A percentile compares a stretch with the other conserved stretches of the same genome.
These are phyloP conservation scores for Solanum chiquidenum DNA, from an alignment of 257 asterid genomes.

Conservation along the genomic window DNA sequence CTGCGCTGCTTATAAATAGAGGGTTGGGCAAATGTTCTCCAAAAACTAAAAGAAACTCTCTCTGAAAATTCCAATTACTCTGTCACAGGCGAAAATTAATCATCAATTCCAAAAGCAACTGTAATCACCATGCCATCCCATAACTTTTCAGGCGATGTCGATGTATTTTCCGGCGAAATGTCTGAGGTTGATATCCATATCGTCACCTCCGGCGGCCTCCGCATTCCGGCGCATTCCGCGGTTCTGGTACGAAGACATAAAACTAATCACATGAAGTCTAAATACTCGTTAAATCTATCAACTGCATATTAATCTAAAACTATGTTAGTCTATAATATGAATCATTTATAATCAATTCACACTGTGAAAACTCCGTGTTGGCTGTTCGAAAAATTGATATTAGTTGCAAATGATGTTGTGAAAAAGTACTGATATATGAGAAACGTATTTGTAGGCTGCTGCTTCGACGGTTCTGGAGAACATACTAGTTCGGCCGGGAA, in stretches of 20 bases:
- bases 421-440: background rate
- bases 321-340: background rate
- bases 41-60: background rate
- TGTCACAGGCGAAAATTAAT: background rate
- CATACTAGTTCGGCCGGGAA: conserved; percentile 50
- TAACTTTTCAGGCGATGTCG: conserved; percentile 8
- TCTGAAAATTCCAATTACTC: background rate
- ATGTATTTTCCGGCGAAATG: conserved; percentile 17
- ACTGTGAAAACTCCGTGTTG: background rate
- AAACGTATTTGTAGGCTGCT: conserved; percentile 37
- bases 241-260: conserved; percentile 35
- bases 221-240: conserved; percentile 61
- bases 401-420: background rate
- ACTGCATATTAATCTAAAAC: background rate
- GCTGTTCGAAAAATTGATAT: background rate
- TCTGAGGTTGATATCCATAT: conserved; percentile 44
- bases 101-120: background rate
- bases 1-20: background rate
- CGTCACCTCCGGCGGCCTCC: conserved; percentile 47
- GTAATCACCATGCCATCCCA: background rate
- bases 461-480: conserved; percentile 82
- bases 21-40: background rate
- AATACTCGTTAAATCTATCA: background rate
- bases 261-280: background rate
- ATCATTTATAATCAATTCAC: background rate